Evolutionary conservation across 306 rosid species (phyloP), one percentile per base, ranked within the genome.

Genomic region (Casuarina equisetifolia): DNA sequence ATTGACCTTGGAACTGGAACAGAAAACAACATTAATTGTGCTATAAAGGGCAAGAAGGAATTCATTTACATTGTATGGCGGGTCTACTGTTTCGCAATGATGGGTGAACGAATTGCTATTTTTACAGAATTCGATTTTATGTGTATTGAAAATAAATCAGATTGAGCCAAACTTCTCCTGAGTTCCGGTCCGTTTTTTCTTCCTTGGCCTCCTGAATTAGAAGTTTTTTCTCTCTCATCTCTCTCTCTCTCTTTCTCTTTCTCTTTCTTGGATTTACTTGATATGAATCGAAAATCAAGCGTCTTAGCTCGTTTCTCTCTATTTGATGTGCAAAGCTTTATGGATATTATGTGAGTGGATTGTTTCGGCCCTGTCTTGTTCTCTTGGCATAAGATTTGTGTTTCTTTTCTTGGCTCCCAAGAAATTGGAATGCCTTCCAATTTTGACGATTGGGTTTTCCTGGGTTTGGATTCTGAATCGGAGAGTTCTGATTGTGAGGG

Each of bases 361-460:
- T 52, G 62, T 69, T 73, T 68, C 79, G 32, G 4, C 43, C 32
- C 32, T 10, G 39, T 17, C 53, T 25, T 17, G 66, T 43, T 44
- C 67, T 78, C 68, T 81, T 83, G 70, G 79, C 35, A 2, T 58
- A 71, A 78, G 83, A 70, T 62, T 79, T 71, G 39, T 44, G 45
- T 54, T 78, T 35, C 49, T 25, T n/a, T 48, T 9, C 12, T 45
- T 49, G 48, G 0, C 43, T 15, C 57, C 35, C 17, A 5, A 39
- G 50, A 20, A 4, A 2, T 36, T 11, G 64, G 75, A 72, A 87
- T 83, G 93, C 63, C 83, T 80, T 72, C 50, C 73, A 73, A 85
- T 78, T 77, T 73, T 58, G 70, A 79, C 74, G 84, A 83, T 76
- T 75, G 80, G 55, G 54, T 69, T 75, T 68, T 74, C 17, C 42